These are phyloP conservation scores for Leccinum subrobustum DNA, from an alignment of 1,284 basidiomycete genomes.

Conservation along the genomic window DNA sequence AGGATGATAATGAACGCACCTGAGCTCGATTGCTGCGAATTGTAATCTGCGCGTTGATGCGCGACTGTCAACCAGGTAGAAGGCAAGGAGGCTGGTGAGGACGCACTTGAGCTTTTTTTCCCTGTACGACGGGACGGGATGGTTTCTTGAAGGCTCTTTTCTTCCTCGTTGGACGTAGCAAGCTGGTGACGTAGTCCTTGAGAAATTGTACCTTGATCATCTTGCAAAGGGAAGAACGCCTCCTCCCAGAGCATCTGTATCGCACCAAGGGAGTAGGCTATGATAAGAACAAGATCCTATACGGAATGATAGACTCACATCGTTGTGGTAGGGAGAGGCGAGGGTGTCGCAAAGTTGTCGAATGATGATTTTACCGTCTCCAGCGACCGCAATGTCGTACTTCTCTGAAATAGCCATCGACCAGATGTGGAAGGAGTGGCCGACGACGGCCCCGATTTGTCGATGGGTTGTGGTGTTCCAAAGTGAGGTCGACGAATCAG, in stretches of 20 bases:
- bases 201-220: background rate
- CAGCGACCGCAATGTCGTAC: background rate
- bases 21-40: background rate
- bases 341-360: background rate
- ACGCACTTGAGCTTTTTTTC: background rate
- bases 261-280: background rate
- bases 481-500: too few species aligned
- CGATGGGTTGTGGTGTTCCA: background rate
- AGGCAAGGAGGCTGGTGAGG: background rate
- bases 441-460: background rate
- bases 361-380: background rate
- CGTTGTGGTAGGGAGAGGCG: background rate
- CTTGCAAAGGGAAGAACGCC: background rate
- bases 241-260: background rate
- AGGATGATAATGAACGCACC: background rate
- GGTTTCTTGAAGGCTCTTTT: background rate
- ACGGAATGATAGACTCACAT: background rate
- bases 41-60: background rate
- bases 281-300: background rate
- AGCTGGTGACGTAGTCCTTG: background rate
- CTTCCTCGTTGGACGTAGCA: background rate
- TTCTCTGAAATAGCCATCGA: background rate
- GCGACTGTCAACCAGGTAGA: background rate
- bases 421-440: background rate
- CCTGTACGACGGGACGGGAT: background rate